These are phyloP conservation scores for Pseudocercospora ulei DNA, from an alignment of 2,329 filamentous ascomycete genomes.

Conservation along the genomic window DNA sequence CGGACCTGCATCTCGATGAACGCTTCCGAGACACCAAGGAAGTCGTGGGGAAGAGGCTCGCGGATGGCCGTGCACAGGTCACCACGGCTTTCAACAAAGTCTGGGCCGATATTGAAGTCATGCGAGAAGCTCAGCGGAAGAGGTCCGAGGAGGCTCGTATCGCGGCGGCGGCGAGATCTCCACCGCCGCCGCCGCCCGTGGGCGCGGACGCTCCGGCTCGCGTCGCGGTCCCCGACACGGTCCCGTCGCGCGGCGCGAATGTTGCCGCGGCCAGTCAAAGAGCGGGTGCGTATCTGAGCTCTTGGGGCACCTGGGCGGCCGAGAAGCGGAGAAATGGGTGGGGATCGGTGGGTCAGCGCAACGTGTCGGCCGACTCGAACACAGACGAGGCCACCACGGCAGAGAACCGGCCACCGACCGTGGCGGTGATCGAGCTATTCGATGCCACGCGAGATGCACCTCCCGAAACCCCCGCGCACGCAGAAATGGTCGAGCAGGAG, in stretches of 20 bases:
- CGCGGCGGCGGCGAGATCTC: constrained; percentile 29
- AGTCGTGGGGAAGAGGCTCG: constrained; percentile 77
- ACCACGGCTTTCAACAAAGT: constrained; percentile 77
- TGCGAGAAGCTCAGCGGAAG: constrained; percentile 63
- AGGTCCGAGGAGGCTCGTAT: constrained; percentile 49
- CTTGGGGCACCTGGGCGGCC: constrained; percentile 56
- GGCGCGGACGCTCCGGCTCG: constrained; percentile 16
- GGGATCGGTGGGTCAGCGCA: not conserved
- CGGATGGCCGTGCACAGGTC: constrained; percentile 77
- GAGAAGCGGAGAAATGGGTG: constrained; percentile 56
- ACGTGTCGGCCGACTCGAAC: not conserved
- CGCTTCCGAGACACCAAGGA: constrained; percentile 74
- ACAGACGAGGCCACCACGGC: not conserved
- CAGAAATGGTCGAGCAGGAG: too few species aligned
- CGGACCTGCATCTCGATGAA: constrained; percentile 88
- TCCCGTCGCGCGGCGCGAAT: constrained; percentile 45
- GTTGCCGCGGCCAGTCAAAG: constrained; percentile 47
- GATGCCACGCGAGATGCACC: too few species aligned
- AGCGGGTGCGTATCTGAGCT: constrained; percentile 54
- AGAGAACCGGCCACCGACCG: constrained; percentile 5
- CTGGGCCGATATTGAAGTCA: constrained; percentile 79
- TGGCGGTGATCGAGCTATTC: constrained; percentile 14
- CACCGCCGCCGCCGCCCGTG: constrained; percentile 2
- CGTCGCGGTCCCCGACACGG: constrained; percentile 41
- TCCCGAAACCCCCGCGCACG: too few species aligned